Conservation (phyloP, 768 basidiomycete species). For the Lactifluus pinguis region DNA sequence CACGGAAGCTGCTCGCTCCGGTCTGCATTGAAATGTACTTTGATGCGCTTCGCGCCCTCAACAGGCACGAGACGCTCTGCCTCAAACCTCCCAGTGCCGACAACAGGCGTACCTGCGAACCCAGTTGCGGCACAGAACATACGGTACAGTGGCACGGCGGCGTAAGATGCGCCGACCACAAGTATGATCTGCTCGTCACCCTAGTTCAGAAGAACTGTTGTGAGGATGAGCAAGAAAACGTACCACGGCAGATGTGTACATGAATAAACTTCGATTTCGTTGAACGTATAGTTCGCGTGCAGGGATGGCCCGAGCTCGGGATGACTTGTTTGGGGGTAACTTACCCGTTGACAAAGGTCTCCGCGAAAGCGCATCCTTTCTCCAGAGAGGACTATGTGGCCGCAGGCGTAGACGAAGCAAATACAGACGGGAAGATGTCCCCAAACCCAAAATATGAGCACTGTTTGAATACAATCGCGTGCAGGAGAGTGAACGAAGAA, state of each 20-base stretch:
- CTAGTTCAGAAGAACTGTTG: neutral
- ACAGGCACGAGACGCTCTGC: constrained; percentile 78
- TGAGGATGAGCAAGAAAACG: constrained; percentile 25
- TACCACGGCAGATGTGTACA: constrained; percentile 82
- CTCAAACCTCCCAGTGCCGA: constrained; percentile 76
- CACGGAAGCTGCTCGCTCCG: constrained; percentile 84
- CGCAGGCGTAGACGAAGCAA: neutral
- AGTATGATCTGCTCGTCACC: constrained; percentile 54
- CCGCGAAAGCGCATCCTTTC: neutral
- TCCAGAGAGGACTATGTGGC: neutral
- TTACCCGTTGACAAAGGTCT: constrained; percentile 3
- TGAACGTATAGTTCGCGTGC: constrained; percentile 40
- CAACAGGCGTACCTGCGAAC: constrained; percentile 90
- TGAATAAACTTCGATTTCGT: constrained; percentile 63
- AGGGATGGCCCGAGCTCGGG: constrained; percentile 24
- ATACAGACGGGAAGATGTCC: neutral
- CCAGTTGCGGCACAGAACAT: constrained; percentile 98
- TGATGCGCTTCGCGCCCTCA: constrained; percentile 63
- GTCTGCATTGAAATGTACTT: constrained; percentile 95
- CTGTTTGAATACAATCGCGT: neutral
- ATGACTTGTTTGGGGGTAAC: constrained; percentile 3
- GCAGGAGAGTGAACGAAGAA: neutral
- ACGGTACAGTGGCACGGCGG: constrained; percentile 93
- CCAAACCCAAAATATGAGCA: neutral
- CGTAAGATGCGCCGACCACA: constrained; percentile 84